These are phyloP conservation scores for Cladorrhinum sp. DNA, from an alignment of 2,329 filamentous ascomycete species.

Conservation along the genomic window DNA sequence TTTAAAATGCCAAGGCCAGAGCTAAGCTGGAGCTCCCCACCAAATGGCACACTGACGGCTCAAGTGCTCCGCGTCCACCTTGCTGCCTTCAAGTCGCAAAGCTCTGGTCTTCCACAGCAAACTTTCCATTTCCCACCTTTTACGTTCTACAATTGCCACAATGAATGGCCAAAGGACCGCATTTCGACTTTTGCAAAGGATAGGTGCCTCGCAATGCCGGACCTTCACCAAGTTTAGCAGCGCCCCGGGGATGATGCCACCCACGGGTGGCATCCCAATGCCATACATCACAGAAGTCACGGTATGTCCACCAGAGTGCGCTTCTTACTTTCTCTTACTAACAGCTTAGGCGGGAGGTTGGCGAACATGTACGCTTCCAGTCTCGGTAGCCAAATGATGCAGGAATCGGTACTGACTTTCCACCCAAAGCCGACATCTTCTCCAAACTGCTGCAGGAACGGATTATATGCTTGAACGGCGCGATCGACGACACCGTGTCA, in stretches of 20 bases:
- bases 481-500: conserved; percentile 84
- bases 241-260: conserved; percentile 28
- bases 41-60: background rate
- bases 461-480: conserved; percentile 89
- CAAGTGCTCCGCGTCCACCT: background rate
- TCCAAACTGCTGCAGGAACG: conserved; percentile 83
- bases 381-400: background rate
- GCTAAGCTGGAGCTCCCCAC: background rate
- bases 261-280: conserved; percentile 48
- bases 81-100: background rate
- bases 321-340: conserved; percentile 25
- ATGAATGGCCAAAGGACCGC: conserved; percentile 39
- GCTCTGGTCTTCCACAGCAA: background rate
- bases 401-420: conserved; percentile 26
- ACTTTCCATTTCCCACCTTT: background rate
- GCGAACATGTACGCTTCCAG: conserved; percentile 64
- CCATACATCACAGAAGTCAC: conserved; percentile 59
- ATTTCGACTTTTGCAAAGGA: conserved; percentile 35
- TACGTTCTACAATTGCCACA: background rate
- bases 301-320: conserved; percentile 34
- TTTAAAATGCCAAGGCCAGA: background rate
- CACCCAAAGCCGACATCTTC: conserved; percentile 69
- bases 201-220: conserved; percentile 37
- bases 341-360: conserved; percentile 65
- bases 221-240: conserved; percentile 43